Evolutionary conservation across 768 basidiomycete species (phyloP).

Genomic region (Lactarius hatsudake): DNA sequence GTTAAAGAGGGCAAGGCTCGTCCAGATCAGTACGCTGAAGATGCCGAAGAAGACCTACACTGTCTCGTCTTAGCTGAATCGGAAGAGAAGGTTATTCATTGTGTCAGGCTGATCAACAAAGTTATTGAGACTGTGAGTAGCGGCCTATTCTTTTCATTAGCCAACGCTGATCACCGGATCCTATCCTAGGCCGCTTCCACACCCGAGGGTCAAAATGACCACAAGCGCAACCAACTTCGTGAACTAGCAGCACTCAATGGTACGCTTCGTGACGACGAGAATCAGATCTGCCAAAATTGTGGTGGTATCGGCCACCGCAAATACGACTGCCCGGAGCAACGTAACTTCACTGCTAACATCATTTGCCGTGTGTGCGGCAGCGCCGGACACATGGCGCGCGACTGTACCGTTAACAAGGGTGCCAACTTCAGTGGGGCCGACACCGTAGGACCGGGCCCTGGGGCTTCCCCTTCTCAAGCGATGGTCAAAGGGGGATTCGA

Average conservation of each 20-base stretch:
- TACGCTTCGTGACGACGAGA: constrained; percentile 98
- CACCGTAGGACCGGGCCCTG: constrained; percentile 56
- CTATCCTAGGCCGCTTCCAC: constrained; percentile 86
- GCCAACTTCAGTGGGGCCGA: constrained; percentile 6
- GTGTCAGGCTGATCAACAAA: constrained; percentile 93
- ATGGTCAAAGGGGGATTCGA: constrained; percentile 81
- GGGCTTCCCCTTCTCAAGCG: constrained; percentile 41
- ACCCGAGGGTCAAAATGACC: constrained; percentile 98
- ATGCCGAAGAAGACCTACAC: constrained; percentile 98
- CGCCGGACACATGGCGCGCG: constrained; percentile 98
- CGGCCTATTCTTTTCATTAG: background rate
- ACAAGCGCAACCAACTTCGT: constrained; percentile 97
- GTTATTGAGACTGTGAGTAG: constrained; percentile 95
- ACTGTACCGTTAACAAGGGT: constrained; percentile 92
- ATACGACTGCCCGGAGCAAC: constrained; percentile 98
- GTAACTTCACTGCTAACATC: constrained; percentile 98
- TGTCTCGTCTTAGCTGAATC: constrained; percentile 93
- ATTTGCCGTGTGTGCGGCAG: constrained; percentile 98
- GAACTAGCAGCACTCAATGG: constrained; percentile 97
- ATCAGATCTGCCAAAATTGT: constrained; percentile 98
- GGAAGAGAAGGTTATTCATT: constrained; percentile 86
- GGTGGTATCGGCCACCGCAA: constrained; percentile 93
- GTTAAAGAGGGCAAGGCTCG: constrained; percentile 98
- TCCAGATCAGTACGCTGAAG: constrained; percentile 91
- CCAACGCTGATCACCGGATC: constrained; percentile 6